Base-by-base conservation (phyloP, 2,329 filamentous ascomycete species). In the Helminthosporium solani region DNA sequence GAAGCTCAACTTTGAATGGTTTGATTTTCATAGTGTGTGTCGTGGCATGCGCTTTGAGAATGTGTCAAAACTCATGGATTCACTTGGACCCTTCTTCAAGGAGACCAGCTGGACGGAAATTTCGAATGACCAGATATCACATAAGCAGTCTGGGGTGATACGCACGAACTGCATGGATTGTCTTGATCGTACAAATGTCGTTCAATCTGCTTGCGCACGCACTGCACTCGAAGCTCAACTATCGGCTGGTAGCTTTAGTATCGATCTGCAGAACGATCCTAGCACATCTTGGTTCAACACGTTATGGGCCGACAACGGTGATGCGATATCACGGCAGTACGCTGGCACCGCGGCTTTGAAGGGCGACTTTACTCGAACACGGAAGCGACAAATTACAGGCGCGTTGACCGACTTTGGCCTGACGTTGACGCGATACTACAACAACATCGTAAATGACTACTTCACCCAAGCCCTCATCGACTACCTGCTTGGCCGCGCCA, bases 111-210 rank as follows among this genome's bases (percentile, higher is more conserved):
- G 88, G 73, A 90, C 87, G 0, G 79, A 88, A 11, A 67, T 79
- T 12, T 70, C 76, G 7, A 63, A 74, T 23, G 72, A 74, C 15
- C 64, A 68, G 18, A 52, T 73, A 2, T 47, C 70, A 16, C 68
- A 71, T 27, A 68, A 65, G 37, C 91, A 96, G 66, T 77, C 74
- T 20, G 91, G 91, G 1, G 82, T 95, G 6, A 68, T 97, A n/a
- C 81, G 94, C 45, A 96, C 90, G 1, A 99, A 99, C 64, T 99
- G 94, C 70, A 97, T 99, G 94, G 94, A 99, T 64, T 99, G 94
- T 59, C 75, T 99, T 8, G 94, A 99, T 67, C 83, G 94, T 18
- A 99, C 94, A 2, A 97, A 97, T 57, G 91, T 99, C 18, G 90
- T 91, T 33, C 92, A 97, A 70, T 95, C 89, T 63, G 94, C 90